phyloP scores from a whole-genome alignment of 352 stramenopile genomes.

The Phytopythium boreale region DNA sequence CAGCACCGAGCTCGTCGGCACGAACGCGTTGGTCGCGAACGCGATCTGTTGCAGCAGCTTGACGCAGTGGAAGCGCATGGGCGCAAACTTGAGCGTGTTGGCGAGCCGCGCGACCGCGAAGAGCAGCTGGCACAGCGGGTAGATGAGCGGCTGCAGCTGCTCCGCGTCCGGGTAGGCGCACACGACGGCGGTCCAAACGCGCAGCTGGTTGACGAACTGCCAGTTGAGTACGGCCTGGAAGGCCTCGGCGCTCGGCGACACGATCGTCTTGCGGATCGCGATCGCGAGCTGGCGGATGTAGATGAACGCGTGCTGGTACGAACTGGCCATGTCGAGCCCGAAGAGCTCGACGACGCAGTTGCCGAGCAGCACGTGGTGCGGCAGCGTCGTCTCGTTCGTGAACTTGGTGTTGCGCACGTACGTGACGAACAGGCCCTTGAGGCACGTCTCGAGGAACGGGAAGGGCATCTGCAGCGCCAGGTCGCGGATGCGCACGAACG shows the following conservation, averaged over 20 bases:
- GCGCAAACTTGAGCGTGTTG: slow-evolving; percentile 81
- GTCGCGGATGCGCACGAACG: slow-evolving; percentile 96
- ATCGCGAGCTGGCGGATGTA: slow-evolving; percentile 99
- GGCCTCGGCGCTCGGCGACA: slow-evolving; percentile 89
- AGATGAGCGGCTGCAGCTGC: slow-evolving; percentile 93
- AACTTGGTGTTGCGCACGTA: slow-evolving; percentile 97
- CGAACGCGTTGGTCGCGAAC: slow-evolving; percentile 92
- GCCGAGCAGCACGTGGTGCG: slow-evolving; percentile 90
- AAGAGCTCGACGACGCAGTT: slow-evolving; percentile 99
- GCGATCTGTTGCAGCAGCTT: slow-evolving; percentile 96
- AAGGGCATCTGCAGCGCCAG: slow-evolving; percentile 94
- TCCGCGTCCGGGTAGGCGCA: slow-evolving; percentile 80
- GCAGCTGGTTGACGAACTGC: slow-evolving; percentile 98
- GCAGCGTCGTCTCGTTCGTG: slow-evolving; percentile 83
- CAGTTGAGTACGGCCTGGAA: slow-evolving; percentile 93
- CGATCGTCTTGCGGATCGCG: slow-evolving; percentile 95
- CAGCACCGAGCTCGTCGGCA: slow-evolving; percentile 93
- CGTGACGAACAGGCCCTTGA: slow-evolving; percentile 95
- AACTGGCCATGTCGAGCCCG: slow-evolving; percentile 92
- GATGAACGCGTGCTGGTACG: slow-evolving; percentile 99
- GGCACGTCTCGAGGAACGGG: slow-evolving; percentile 94
- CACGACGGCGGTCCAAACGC: slow-evolving; percentile 96
- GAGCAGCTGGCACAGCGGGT: slow-evolving; percentile 92
- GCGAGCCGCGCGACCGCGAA: slow-evolving; percentile 75
- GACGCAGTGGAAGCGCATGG: slow-evolving; percentile 96